Evolutionary conservation across 495 filamentous ascomycete genomes (phyloP), one percentile per base, ranked within the genome.

Genomic region (Xylaria curta): DNA sequence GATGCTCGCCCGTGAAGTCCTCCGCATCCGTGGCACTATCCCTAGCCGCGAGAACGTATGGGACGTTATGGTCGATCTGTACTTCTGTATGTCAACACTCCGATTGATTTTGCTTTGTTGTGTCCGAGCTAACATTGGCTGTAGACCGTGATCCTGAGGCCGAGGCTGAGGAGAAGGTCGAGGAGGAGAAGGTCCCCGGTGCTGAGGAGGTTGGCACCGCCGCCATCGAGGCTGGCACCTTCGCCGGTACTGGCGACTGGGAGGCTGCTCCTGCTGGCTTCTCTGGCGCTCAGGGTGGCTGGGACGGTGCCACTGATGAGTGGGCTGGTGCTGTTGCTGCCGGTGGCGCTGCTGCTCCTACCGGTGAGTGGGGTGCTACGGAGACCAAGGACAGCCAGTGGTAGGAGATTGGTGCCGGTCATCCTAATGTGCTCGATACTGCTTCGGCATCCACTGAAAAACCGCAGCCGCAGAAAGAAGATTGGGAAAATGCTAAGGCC

Each of bases 1-100:
- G 96, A 93, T 99, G 92, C 88, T 99, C 75, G 94, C 96, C 80
- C 96, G 96, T 88, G 96, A 99, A 90, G 94, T 99, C 80, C 95
- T 98, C 83, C 93, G 96, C 84, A 93, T 99, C 77, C 94, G 96
- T 79, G 96, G 97, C 76, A 98, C 94, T 75, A 91, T 99, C 76
- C 91, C 94, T 77, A 92, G 89, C 87, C 93, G 96, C 76, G 97
- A 98, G 82, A 90, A 91, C 64, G 93, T 97, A 83, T 99, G 96
- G 96, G 96, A 99, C 79, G 91, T 95, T 83, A 98, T 98, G 92
- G 92, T 95, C 77, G 96, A 99, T 91, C 90, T 99, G 76, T 99
- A 99, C 93, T 99, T 99, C 90, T 99, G 85, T 87, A 86, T 73
- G 85, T 85, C 61, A 26, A 60, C 19, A 24, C 44, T 19, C 33